Conservation (phyloP, 2,329 filamentous ascomycete species). For the Beauveria caledonica region DNA sequence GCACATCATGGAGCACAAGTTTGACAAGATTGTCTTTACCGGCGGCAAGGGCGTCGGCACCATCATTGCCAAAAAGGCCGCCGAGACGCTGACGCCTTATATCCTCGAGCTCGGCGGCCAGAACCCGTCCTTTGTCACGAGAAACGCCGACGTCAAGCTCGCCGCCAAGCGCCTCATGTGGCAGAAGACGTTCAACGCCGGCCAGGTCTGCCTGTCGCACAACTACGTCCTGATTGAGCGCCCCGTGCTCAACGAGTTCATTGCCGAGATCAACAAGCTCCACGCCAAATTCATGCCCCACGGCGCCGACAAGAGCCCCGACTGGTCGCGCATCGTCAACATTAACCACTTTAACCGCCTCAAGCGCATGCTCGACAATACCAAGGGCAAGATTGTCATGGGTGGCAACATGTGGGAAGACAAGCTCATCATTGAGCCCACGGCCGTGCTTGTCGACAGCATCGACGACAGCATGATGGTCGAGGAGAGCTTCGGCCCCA, state of each 20-base stretch:
- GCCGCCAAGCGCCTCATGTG: constrained; percentile 80
- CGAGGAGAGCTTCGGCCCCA: constrained; percentile 88
- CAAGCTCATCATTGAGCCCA: constrained; percentile 81
- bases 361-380: constrained; percentile 84
- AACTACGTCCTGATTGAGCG: constrained; percentile 86
- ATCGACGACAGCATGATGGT: constrained; percentile 64
- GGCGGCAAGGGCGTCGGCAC: constrained; percentile 71
- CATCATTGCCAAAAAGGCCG: constrained; percentile 84
- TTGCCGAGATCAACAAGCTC: constrained; percentile 64
- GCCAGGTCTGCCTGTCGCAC: constrained; percentile 86
- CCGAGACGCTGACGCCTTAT: constrained; percentile 79
- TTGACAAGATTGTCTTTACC: constrained; percentile 98
- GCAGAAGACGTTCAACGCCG: constrained; percentile 80
- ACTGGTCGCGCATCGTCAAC: constrained; percentile 77
- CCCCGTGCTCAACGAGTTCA: constrained; percentile 60
- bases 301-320: constrained; percentile 67
- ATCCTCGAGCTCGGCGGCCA: constrained; percentile 82
- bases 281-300: constrained; percentile 75
- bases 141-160: constrained; percentile 67
- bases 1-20: constrained; percentile 76
- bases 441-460: constrained; percentile 75
- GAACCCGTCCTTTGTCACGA: constrained; percentile 89
- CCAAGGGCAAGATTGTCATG: constrained; percentile 74
- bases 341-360: constrained; percentile 69
- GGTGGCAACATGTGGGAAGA: constrained; percentile 77